These are phyloP conservation scores for Neostapfia colusana DNA, from an alignment of 176 grass and related monocot species.

Conservation along the genomic window DNA sequence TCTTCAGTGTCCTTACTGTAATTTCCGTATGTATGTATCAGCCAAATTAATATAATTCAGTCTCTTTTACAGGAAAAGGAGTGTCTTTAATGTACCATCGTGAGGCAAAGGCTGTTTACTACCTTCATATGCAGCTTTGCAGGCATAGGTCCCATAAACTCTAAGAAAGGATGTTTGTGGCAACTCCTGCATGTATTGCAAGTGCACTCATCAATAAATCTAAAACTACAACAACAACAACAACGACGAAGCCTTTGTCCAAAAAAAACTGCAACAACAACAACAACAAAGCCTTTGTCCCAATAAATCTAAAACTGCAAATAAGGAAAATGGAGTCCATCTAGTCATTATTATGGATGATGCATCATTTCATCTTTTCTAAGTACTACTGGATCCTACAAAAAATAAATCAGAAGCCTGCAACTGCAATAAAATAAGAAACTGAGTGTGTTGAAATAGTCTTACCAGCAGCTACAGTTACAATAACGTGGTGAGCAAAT, in stretches of 20 bases:
- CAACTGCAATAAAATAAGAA: conserved; percentile 8
- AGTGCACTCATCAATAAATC: neutral
- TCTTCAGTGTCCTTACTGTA: neutral
- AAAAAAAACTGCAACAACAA: too few species aligned
- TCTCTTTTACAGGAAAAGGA: neutral
- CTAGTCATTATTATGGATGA: neutral
- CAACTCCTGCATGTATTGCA: conserved; percentile 1
- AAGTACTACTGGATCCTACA: neutral
- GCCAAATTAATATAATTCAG: neutral
- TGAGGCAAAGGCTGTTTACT: neutral
- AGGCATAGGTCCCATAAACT: neutral
- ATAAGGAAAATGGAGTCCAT: neutral
- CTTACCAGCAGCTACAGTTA: neutral
- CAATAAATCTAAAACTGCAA: neutral
- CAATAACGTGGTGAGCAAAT: neutral
- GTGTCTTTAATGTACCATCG: neutral
- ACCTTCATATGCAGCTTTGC: neutral
- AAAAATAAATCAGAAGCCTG: neutral
- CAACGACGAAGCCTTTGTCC: too few species aligned
- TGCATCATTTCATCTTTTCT: neutral
- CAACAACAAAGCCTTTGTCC: too few species aligned
- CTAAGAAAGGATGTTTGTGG: neutral
- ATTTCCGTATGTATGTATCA: neutral
- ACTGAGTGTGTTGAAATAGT: neutral
- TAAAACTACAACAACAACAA: neutral